A percentile compares a stretch with the other conserved stretches of the same genome.
These are phyloP conservation scores for Knoxia roxburghii DNA, from an alignment of 257 asterid species.

Conservation along the genomic window DNA sequence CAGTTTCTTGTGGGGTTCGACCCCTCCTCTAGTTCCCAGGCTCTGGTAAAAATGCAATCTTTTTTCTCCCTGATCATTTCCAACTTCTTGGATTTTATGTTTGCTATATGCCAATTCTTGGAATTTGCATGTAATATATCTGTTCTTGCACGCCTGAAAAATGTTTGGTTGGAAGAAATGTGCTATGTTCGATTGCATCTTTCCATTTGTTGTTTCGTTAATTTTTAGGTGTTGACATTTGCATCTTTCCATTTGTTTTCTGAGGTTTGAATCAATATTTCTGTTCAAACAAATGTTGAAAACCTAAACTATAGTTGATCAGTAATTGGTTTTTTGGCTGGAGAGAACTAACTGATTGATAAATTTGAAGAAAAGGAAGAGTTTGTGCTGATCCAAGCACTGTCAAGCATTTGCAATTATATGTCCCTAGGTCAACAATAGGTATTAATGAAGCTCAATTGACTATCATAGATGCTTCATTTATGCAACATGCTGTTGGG, in stretches of 20 bases:
- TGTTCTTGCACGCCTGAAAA: neutral
- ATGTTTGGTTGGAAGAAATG: neutral
- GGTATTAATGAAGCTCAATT: neutral
- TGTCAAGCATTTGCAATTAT: neutral
- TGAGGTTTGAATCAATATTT: neutral
- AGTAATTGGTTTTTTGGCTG: neutral
- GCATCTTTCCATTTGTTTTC: neutral
- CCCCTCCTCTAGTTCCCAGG: conserved; percentile 52
- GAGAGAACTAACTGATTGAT: neutral
- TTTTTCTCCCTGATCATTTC: neutral
- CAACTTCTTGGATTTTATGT: neutral
- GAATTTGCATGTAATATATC: neutral
- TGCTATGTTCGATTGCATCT: neutral
- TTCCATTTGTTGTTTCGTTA: too few relatives aligned
- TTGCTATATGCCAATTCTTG: neutral
- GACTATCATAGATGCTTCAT: neutral
- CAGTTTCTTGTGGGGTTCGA: conserved; percentile 71
- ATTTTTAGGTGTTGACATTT: neutral
- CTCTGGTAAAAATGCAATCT: conserved; percentile 41
- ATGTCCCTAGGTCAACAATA: neutral
- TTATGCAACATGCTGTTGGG: neutral
- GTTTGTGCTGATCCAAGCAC: neutral
- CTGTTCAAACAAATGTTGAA: neutral
- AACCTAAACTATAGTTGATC: neutral
- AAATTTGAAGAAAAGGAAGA: neutral